Base-by-base conservation (phyloP, 108 stramenopile species). In the Nannochloropsis gaditana region DNA sequence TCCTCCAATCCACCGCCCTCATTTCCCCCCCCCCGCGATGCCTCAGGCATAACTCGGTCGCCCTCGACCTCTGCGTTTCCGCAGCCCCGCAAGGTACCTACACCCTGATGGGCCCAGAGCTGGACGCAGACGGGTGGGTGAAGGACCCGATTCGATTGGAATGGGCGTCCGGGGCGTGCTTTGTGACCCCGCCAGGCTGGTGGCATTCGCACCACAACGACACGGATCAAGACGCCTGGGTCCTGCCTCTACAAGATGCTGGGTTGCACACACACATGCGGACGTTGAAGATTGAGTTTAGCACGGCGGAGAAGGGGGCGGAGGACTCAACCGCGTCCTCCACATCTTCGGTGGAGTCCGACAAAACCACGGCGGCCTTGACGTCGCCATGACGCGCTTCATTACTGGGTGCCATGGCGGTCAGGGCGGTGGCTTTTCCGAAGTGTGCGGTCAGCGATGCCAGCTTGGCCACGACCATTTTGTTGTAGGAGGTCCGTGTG, bases 161-260 rank as follows among this genome's bases (percentile, higher is more conserved):
- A 11, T 90, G 90, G 90, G 43, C 44, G 43, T 43, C 81, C 21
- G 90, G 90, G 42, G 83, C 82, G 10, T 87, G 45, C 41, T 90
- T 90, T 80, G 79, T 86, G n/a, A 90, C 90, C 31, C 90, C 90
- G n/a, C 90, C 90, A n/a, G 90, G 90, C 4, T 90, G 90, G 90
- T 90, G 90, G 88, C 89, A 90, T 44, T 73, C 45, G 21, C 89
- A 90, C 84, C 86, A 87, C 21, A 90, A 90, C 81, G 89, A 90
- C 21, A 45, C 86, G 45, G 89, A 90, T 17, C 73, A 79, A 42
- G 79, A 45, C n/a, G 89, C 89, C 9, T 90, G 89, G 89, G 89
- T 90, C 45, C 80, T 90, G 43, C 89, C 89, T 8, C 21, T 90
- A 59, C 89, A 90, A 82, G 89, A 90, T 21, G 89, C 86, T 3